Evolutionary conservation across 2,329 filamentous ascomycete species (phyloP).

Genomic region (Daldinia sp.): DNA sequence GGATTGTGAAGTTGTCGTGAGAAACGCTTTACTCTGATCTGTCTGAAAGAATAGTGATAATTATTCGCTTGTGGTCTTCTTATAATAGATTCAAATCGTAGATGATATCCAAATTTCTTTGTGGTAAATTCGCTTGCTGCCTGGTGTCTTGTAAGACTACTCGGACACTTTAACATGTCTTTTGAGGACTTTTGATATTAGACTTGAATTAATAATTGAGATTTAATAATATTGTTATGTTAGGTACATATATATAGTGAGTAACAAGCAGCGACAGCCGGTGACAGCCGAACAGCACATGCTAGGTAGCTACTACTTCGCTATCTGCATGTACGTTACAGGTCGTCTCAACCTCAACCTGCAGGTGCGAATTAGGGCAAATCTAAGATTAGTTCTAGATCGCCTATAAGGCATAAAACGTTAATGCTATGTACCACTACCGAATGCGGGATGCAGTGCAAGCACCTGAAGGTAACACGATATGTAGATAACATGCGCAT

Average conservation of each 20-base stretch:
- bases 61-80: constrained; percentile 3
- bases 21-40: background rate
- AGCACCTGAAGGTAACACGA: too few relatives aligned
- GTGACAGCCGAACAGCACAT: too few relatives aligned
- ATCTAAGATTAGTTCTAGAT: background rate
- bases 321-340: constrained; percentile 3
- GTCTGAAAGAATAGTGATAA: background rate
- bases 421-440: too few relatives aligned
- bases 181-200: background rate
- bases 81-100: constrained; percentile 4
- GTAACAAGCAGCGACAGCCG: background rate
- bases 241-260: too few relatives aligned
- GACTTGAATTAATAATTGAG: background rate
- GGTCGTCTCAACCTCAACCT: background rate
- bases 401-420: too few relatives aligned
- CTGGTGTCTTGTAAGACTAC: constrained; percentile 10
- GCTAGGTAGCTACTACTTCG: background rate
- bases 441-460: too few relatives aligned
- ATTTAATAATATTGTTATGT: background rate
- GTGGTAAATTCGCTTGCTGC: constrained; percentile 11
- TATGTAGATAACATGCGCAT: background rate
- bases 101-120: constrained; percentile 10
- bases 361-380: background rate
- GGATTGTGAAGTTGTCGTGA: background rate
- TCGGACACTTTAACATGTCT: constrained; percentile 23